A percentile compares a stretch with the other conserved stretches of the same genome.
Conservation (phyloP, 2,329 filamentous ascomycete species). For the Aschersonia sp. region DNA sequence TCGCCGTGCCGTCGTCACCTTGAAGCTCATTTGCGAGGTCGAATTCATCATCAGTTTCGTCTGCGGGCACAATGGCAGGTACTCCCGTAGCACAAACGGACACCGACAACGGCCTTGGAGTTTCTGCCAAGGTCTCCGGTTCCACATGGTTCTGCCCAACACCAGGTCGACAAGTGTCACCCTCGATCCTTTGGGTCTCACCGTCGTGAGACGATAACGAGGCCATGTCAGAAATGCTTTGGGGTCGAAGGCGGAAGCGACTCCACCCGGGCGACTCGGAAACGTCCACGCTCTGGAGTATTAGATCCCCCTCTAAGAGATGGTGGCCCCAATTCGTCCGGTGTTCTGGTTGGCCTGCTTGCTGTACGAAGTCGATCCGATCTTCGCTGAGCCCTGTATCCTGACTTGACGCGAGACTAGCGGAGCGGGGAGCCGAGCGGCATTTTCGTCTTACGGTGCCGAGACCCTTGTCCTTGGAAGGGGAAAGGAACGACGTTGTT, state of each 20-base stretch:
- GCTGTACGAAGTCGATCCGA: not conserved
- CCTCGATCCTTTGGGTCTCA: not conserved
- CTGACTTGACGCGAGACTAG: not conserved
- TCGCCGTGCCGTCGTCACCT: slow-evolving; percentile 2
- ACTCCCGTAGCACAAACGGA: slow-evolving; percentile 1
- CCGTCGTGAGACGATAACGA: not conserved
- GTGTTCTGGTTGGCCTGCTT: not conserved
- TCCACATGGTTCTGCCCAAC: not conserved
- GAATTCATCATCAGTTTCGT: slow-evolving; percentile 2
- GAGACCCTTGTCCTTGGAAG: not conserved
- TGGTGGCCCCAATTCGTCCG: not conserved
- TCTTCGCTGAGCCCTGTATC: not conserved
- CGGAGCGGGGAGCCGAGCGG: not conserved
- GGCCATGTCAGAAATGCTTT: not conserved
- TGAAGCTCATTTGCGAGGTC: slow-evolving; percentile 1
- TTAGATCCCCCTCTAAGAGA: too few species aligned
- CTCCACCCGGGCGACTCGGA: not conserved
- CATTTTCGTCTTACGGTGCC: not conserved
- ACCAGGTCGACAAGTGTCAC: not conserved
- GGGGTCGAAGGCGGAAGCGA: not conserved
- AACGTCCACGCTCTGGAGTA: not conserved
- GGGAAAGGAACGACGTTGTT: not conserved
- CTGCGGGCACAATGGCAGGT: slow-evolving; percentile 1
- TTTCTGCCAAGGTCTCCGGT: not conserved
- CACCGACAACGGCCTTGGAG: not conserved